Evolutionary conservation across 2,329 filamentous ascomycete genomes (phyloP).

Genomic region (Zymoseptoria tritici): DNA sequence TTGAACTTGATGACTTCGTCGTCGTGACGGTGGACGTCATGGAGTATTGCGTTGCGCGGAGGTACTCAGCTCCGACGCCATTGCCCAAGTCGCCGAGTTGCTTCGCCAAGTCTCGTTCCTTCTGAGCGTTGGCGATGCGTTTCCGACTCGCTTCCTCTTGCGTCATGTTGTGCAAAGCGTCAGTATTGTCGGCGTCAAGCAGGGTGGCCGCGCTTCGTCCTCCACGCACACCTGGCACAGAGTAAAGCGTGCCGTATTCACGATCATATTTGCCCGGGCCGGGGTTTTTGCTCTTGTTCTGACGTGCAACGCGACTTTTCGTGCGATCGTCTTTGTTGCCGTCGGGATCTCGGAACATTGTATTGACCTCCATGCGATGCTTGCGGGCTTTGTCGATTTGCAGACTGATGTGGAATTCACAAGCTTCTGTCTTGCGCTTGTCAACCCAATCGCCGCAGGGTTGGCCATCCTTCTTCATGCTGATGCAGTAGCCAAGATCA

Average conservation of each 20-base stretch:
- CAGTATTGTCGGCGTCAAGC: conserved; percentile 57
- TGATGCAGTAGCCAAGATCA: conserved; percentile 84
- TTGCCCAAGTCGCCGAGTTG: conserved; percentile 57
- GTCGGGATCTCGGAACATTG: conserved; percentile 40
- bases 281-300: conserved; percentile 15
- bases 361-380: conserved; percentile 71
- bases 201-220: conserved; percentile 50
- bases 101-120: conserved; percentile 64
- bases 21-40: conserved; percentile 11
- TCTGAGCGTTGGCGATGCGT: conserved; percentile 59
- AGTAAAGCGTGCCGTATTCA: conserved; percentile 46
- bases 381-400: conserved; percentile 64
- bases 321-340: conserved; percentile 3
- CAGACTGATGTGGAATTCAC: conserved; percentile 84
- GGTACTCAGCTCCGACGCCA: conserved; percentile 64
- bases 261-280: conserved; percentile 47
- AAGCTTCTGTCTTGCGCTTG: conserved; percentile 77
- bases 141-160: conserved; percentile 57
- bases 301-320: conserved; percentile 7
- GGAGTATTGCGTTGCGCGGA: conserved; percentile 37
- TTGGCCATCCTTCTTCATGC: conserved; percentile 74
- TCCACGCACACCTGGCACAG: conserved; percentile 29
- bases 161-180: conserved; percentile 46
- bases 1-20: conserved; percentile 2
- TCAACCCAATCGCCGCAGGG: conserved; percentile 81